These are phyloP conservation scores for Sarocladiaceae sp. DNA, from an alignment of 2,329 filamentous ascomycete genomes.

Conservation along the genomic window DNA sequence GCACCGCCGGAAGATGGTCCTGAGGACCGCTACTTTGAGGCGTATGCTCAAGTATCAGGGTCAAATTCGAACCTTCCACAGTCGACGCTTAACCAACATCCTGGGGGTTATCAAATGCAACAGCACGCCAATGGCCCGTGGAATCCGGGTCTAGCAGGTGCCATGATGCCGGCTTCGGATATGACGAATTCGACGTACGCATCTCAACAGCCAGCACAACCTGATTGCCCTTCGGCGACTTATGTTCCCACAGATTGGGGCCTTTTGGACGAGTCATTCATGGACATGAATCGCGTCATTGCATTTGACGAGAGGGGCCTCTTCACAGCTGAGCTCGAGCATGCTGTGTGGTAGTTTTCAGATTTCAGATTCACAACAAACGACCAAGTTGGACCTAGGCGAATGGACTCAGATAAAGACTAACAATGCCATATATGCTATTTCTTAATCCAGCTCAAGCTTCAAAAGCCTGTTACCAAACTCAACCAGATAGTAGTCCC, in stretches of 20 bases:
- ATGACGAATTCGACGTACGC: neutral
- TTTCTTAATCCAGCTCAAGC: constrained; percentile 21
- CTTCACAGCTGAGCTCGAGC: neutral
- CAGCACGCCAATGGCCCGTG: neutral
- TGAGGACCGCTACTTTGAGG: constrained; percentile 19
- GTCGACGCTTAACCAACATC: too few relatives aligned
- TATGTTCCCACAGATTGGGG: neutral
- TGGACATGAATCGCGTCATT: constrained; percentile 21
- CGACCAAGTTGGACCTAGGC: too few relatives aligned
- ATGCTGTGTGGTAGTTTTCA: neutral
- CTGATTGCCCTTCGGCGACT: neutral
- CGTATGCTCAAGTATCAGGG: constrained; percentile 10
- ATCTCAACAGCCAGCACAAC: neutral
- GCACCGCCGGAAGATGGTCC: constrained; percentile 17
- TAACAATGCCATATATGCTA: too few relatives aligned
- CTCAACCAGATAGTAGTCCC: constrained; percentile 43
- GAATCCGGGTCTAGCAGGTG: neutral
- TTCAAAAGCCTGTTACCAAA: constrained; percentile 42
- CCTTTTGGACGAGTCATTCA: neutral
- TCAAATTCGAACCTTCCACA: neutral
- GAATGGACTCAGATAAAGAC: too few relatives aligned
- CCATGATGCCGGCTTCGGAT: neutral
- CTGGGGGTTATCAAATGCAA: neutral
- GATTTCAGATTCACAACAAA: too few relatives aligned
- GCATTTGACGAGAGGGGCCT: constrained; percentile 18